Base-by-base conservation (phyloP, 2,329 filamentous ascomycete species). In the Metarhizium sp. region DNA sequence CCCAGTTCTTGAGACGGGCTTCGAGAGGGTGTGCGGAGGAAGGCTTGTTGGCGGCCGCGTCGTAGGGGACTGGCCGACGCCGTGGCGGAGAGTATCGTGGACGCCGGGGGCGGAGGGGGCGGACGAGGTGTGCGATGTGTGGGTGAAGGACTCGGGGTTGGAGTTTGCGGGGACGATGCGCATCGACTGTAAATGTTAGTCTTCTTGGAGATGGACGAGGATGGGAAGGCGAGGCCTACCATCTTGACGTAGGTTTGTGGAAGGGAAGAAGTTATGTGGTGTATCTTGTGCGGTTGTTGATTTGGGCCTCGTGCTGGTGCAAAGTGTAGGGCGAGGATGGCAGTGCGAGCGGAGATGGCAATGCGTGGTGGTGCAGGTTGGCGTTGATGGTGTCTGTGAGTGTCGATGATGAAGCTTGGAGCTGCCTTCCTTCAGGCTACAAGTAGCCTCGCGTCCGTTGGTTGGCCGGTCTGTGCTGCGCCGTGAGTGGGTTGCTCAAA, bases 51-150 rank as follows among this genome's bases (percentile, higher is more conserved):
- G 74, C 66, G 53, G 74, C 70, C 54, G 74, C 69, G 57, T 78
- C 72, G 62, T 72, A 69, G 61, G 82, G 51, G 81, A 76, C n/a
- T 83, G 85, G 63, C 84, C 84, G 61, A 95, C 80, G 73, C 92
- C 91, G 60, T 86, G 78, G 67, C 94, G 92, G 64, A 99, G 87
- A 18, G 88, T 92, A 77, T 97, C 94, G 79, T 95, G 92, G 60
- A 97, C 79, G 63, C 92, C 92, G 0, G 92, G 92, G 16, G 91
- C 92, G 1, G 92, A 96, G 63, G 94, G 94, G 4, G 94, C 94
- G 55, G 82, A 84, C 64, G 81, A 79, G 61, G 79, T 80, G 68
- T 79, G 71, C 56, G 78, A 65, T 63, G 78, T 75, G 75, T 88
- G 86, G 66, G 78, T 79, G 74, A 82, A 86, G 68, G 81, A 79